Base-by-base conservation (phyloP, 495 filamentous ascomycete genomes). In the Penicillium canariense region DNA sequence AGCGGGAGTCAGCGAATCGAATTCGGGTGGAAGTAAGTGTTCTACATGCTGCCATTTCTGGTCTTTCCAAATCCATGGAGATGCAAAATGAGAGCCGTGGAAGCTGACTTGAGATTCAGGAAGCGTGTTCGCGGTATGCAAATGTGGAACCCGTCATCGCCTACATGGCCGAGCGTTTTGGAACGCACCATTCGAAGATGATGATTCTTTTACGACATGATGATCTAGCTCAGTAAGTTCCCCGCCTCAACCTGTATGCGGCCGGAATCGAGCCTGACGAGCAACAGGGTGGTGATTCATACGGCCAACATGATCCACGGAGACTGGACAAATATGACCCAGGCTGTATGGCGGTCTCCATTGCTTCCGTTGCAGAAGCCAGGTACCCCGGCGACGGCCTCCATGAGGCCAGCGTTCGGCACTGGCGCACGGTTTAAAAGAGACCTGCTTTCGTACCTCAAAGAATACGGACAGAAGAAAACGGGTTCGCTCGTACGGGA, bases 131-230 rank as follows among this genome's bases (percentile, higher is more conserved):
- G 58, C 80, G 75, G n/a, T 85, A 86, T 60, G 59, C 72, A 4
- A 94, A 95, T 65, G 79, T 91, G 5, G 75, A 81, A 15, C 72
- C 89, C 2, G 85, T 90, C 48, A 74, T 84, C 31, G 91, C 91
- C 3, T 88, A 86, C 56, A 89, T 95, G 80, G 87, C 90, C 0
- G 89, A 94, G 59, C 79, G 85, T 49, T 96, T 93, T 62, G 91
- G 91, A 23, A 96, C 91, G 0, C 91, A 96, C 72, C 87, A 90
- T 67, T 81, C 85, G 7, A 95, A 96, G 69, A 93, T 96, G 86
- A 84, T 96, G 68, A 76, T 96, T 30, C 71, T 96, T 7, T 72
- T 96, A 44, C 78, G 89, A 8, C 84, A 87, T 65, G 90, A 96
- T 66, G 82, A 87, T 54, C 77, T 77, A 0, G 89, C 88, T 4